Evolutionary conservation across 768 basidiomycete genomes (phyloP), one percentile per base, ranked within the genome.

Genomic region (Cyclocybe cylindracea): DNA sequence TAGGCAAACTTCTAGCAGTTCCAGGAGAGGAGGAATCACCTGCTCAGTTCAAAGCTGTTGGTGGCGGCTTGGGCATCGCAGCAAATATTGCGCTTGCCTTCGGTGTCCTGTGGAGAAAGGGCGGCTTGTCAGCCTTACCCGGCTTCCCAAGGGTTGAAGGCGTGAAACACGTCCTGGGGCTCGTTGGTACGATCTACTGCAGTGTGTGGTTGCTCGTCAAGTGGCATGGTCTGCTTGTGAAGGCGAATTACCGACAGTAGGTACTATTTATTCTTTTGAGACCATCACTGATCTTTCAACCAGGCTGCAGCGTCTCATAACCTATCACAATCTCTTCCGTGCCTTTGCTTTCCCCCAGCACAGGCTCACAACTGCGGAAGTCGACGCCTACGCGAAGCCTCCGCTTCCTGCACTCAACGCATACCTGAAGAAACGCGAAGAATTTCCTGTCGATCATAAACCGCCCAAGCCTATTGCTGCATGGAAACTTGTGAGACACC

Each of bases 41-140:
- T 44, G 85, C 87, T n/a, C 86, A 89, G 66, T 88, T 82, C 66
- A 86, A 87, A 66, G 73, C 83, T 41, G 71, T 85, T 7, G 78
- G 84, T 19, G 86, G 85, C 2, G 78, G 78, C 2, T 24, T 80
- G 8, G 77, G 79, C 19, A 51, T 67, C 50, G 65, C 73, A 35
- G 34, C 64, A 37, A 65, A 69, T 41, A 51, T 61, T 24, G 62
- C 63, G 0, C 34, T 60, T 44, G 46, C 62, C 11, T 53, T 70
- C 32, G 62, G 57, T 44, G 29, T 58, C 11, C 44, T 67, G 40
- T 58, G 64, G 61, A 62, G 45, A 45, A 38, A 49, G 57, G 57
- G 52, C 34, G 57, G 54, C 31, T 39, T 59, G 14, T 50, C 54
- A 5, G 32, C 41, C 7, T 39, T 61, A 11, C 46, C 48, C 31